A percentile compares a stretch with the other conserved stretches of the same genome.
Conservation (phyloP, 352 stramenopile species). For the Globisporangium polare region DNA sequence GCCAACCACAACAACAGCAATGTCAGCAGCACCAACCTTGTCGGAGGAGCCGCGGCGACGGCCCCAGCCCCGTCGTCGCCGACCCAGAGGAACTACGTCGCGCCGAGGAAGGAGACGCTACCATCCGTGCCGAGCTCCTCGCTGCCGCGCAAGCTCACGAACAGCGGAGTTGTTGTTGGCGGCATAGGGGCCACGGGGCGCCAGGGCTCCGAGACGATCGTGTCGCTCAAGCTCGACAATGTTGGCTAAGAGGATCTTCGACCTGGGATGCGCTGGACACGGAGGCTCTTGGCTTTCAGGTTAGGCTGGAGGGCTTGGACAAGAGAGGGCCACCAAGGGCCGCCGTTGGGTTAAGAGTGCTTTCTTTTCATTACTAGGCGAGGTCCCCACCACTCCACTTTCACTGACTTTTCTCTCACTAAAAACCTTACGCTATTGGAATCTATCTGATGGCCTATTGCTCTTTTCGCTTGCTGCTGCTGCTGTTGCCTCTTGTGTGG, state of each 20-base stretch:
- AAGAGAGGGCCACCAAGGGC: background rate
- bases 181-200: background rate
- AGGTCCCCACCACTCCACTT: constrained; percentile 1
- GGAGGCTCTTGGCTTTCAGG: background rate
- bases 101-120: constrained; percentile 10
- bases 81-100: constrained; percentile 3
- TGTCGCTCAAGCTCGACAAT: constrained; percentile 7
- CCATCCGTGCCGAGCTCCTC: constrained; percentile 19
- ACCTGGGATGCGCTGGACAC: background rate
- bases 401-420: constrained; percentile 1
- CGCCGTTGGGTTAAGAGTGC: constrained; percentile 1
- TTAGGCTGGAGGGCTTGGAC: no score
- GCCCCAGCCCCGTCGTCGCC: background rate
- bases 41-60: background rate
- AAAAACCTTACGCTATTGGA: constrained; percentile 4
- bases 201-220: constrained; percentile 3
- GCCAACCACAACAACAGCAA: background rate
- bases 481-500: background rate
- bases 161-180: background rate
- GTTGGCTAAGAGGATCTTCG: background rate
- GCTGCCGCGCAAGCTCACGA: constrained; percentile 18
- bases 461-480: background rate
- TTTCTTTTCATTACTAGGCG: background rate
- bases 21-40: background rate
- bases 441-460: constrained; percentile 5